A percentile compares a stretch with the other conserved stretches of the same genome.
These are phyloP conservation scores for Thermothelomyces thermophilus DNA, from an alignment of 2,329 filamentous ascomycete genomes.

Conservation along the genomic window DNA sequence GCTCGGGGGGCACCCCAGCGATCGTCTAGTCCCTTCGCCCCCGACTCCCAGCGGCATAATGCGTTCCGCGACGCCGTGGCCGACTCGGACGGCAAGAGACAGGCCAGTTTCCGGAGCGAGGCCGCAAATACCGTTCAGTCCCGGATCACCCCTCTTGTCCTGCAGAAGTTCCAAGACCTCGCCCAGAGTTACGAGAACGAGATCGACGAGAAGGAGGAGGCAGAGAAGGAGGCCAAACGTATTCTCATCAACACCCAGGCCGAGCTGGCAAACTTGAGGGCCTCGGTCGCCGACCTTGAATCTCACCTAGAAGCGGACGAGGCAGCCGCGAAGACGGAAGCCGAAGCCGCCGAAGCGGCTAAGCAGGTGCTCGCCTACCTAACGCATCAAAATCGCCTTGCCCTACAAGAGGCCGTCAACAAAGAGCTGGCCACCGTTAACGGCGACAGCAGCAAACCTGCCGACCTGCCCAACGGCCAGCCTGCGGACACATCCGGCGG, in stretches of 20 bases:
- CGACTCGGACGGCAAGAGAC: slow-evolving; percentile 35
- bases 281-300: slow-evolving; percentile 54
- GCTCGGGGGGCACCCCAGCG: slow-evolving; percentile 56
- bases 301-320: slow-evolving; percentile 50
- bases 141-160: slow-evolving; percentile 61
- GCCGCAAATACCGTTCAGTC: slow-evolving; percentile 64
- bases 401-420: slow-evolving; percentile 47
- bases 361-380: slow-evolving; percentile 31
- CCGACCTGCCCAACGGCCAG: slow-evolving; percentile 36
- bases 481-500: slow-evolving; percentile 45
- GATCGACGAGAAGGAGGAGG: slow-evolving; percentile 64
- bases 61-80: slow-evolving; percentile 45
- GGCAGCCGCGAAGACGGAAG: slow-evolving; percentile 41
- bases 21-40: slow-evolving; percentile 68
- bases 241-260: slow-evolving; percentile 60
- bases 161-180: slow-evolving; percentile 66
- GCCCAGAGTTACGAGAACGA: slow-evolving; percentile 68
- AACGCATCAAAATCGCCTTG: slow-evolving; percentile 45
- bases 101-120: slow-evolving; percentile 48
- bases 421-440: slow-evolving; percentile 43
- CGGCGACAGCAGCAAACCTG: slow-evolving; percentile 38
- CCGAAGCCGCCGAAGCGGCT: slow-evolving; percentile 43
- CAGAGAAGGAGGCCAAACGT: slow-evolving; percentile 60
- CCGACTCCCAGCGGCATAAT: slow-evolving; percentile 51
- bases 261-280: slow-evolving; percentile 56